Conservation (phyloP, 768 basidiomycete genomes). For the Cystobasidium onofrii region DNA sequence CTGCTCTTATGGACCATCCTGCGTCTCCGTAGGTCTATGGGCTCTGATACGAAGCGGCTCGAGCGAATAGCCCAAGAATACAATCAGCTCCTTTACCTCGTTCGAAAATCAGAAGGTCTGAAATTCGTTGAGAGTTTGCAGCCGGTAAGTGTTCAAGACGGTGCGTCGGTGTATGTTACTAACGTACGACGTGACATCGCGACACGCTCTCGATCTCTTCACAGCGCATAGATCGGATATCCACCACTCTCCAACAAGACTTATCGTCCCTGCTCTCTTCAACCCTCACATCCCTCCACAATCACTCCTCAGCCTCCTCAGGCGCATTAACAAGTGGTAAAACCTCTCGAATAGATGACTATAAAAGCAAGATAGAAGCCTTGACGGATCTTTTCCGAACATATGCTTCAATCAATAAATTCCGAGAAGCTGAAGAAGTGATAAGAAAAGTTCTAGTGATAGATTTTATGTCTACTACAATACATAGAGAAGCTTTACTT, state of each 20-base stretch:
- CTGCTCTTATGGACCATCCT: too few species aligned
- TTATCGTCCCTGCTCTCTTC: slow-evolving; percentile 71
- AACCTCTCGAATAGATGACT: slow-evolving; percentile 48
- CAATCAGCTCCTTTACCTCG: slow-evolving; percentile 81
- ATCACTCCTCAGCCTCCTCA: slow-evolving; percentile 3
- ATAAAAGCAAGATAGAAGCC: slow-evolving; percentile 43
- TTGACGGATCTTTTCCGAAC: slow-evolving; percentile 68
- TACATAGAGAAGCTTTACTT: slow-evolving; percentile 36
- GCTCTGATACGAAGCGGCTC: slow-evolving; percentile 55
- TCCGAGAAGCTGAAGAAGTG: slow-evolving; percentile 82
- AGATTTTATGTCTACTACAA: slow-evolving; percentile 60
- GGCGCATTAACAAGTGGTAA: slow-evolving; percentile 47
- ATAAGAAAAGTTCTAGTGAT: slow-evolving; percentile 63
- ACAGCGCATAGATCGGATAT: slow-evolving; percentile 75
- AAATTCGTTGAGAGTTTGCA: slow-evolving; percentile 72
- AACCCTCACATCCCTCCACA: slow-evolving; percentile 52
- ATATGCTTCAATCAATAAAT: slow-evolving; percentile 67
- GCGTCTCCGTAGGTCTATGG: slow-evolving; percentile 28
- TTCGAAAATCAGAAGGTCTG: slow-evolving; percentile 75
- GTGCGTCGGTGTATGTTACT: background rate
- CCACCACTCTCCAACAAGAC: slow-evolving; percentile 73
- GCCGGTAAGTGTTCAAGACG: slow-evolving; percentile 56
- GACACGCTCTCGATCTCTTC: background rate
- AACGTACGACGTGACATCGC: background rate
- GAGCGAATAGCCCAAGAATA: slow-evolving; percentile 84